A percentile compares a stretch with the other conserved stretches of the same genome.
phyloP scores from a whole-genome alignment of 2,329 filamentous ascomycete genomes.

The Verticillium klebahnii region DNA sequence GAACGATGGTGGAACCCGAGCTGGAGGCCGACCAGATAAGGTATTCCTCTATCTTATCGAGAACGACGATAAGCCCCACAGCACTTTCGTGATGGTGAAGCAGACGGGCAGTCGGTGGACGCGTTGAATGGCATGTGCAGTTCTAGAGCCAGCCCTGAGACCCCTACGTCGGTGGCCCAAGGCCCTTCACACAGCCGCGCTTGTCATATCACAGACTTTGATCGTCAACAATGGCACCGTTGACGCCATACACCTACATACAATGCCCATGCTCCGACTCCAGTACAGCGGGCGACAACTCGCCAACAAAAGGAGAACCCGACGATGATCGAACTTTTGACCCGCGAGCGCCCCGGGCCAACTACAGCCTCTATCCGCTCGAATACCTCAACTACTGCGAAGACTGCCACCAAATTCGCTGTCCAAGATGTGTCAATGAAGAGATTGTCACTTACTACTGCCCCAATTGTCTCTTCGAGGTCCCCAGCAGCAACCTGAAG shows the following conservation, averaged over 20 bases:
- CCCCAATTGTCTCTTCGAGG: constrained; percentile 92
- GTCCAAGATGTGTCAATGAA: constrained; percentile 84
- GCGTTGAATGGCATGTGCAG: background rate
- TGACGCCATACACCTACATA: constrained; percentile 61
- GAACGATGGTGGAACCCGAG: too few relatives aligned
- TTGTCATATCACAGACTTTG: background rate
- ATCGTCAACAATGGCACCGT: constrained; percentile 38
- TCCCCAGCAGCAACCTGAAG: constrained; percentile 87
- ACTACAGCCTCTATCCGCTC: constrained; percentile 88
- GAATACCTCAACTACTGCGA: constrained; percentile 96
- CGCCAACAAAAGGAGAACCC: constrained; percentile 28
- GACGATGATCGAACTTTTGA: constrained; percentile 81
- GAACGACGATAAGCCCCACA: background rate
- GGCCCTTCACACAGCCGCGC: background rate
- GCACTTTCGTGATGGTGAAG: background rate
- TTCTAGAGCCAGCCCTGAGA: background rate
- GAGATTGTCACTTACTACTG: constrained; percentile 96
- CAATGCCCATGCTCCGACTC: constrained; percentile 60
- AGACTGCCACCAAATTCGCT: constrained; percentile 94
- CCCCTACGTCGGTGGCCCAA: background rate
- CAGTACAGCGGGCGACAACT: constrained; percentile 24
- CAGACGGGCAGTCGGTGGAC: background rate
- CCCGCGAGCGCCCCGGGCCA: constrained; percentile 76
- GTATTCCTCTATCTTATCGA: background rate
- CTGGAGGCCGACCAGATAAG: background rate